Conservation (phyloP, 192 early-diverging fungal species). For the Coemansia sp. region DNA sequence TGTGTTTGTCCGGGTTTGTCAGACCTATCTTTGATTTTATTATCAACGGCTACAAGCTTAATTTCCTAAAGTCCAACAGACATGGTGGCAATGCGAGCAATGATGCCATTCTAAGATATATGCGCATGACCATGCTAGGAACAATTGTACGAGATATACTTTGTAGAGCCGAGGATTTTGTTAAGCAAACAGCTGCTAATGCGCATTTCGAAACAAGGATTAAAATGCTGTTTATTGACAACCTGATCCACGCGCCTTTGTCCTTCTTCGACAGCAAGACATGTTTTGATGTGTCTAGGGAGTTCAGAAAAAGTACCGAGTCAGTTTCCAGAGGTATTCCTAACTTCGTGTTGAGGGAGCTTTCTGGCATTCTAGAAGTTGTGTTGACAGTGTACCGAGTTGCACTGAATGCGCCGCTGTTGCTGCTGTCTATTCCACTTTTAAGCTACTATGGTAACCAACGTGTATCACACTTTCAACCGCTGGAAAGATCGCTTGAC, state of each 20-base stretch:
- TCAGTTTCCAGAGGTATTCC: constrained; percentile 6
- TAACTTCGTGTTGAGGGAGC: constrained; percentile 12
- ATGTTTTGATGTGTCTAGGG: constrained; percentile 11
- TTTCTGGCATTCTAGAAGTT: constrained; percentile 2
- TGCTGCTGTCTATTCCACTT: constrained; percentile 16
- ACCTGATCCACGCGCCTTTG: constrained; percentile 27
- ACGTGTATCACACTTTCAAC: background rate
- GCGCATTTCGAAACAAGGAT: too few species aligned
- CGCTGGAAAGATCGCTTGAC: background rate
- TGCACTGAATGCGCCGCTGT: constrained; percentile 10
- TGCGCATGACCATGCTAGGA: too few species aligned
- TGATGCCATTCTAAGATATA: too few species aligned
- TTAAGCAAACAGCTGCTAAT: too few species aligned
- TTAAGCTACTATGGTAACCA: constrained; percentile 3
- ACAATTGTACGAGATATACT: too few species aligned
- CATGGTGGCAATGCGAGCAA: too few species aligned
- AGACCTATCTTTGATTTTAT: too few species aligned
- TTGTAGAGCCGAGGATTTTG: too few species aligned
- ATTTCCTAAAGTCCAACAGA: too few species aligned
- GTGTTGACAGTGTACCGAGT: constrained; percentile 28
- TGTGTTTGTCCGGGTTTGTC: too few species aligned
- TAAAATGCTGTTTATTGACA: constrained; percentile 1
- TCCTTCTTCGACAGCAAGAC: constrained; percentile 33
- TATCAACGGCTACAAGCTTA: too few species aligned
- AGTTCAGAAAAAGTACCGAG: constrained; percentile 9